Evolutionary conservation across 2,329 filamentous ascomycete species (phyloP).

Genomic region (Sporothrix variecibatus): DNA sequence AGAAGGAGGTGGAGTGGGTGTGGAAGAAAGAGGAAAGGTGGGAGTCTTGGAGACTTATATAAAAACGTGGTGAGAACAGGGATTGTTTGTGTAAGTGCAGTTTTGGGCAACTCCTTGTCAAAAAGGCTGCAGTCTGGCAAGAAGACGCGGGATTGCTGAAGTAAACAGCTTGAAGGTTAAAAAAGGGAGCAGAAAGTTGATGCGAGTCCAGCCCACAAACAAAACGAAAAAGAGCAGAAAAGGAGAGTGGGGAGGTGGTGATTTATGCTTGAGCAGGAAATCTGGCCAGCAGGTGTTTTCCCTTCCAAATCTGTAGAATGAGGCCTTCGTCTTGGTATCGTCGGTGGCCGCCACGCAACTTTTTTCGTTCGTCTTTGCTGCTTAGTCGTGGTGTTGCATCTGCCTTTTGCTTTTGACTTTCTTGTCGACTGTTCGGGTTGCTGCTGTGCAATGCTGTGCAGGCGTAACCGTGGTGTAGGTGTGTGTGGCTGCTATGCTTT

Average conservation of each 20-base stretch:
- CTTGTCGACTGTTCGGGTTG: not conserved
- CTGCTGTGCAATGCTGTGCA: conserved; percentile 19
- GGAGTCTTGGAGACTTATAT: conserved; percentile 15
- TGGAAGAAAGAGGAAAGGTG: conserved; percentile 7
- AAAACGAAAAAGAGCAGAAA: conserved; percentile 6
- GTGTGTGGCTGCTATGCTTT: not conserved
- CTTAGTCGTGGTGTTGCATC: conserved; percentile 23
- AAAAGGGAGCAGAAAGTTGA: conserved; percentile 23
- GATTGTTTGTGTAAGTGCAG: conserved; percentile 23
- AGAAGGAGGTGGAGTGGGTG: conserved; percentile 1
- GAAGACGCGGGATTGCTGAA: not conserved
- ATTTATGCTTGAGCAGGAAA: conserved; percentile 23
- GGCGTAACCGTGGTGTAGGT: not conserved
- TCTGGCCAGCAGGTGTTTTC: conserved; percentile 7
- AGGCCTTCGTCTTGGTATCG: conserved; percentile 20
- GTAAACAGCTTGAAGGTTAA: not conserved
- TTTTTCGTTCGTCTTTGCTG: not conserved
- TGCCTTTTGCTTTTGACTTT: not conserved
- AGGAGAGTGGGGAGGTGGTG: conserved; percentile 20
- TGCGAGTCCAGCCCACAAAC: conserved; percentile 31
- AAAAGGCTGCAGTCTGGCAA: not conserved
- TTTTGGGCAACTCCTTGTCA: not conserved
- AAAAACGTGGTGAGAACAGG: conserved; percentile 13
- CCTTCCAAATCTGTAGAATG: not conserved
- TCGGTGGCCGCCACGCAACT: conserved; percentile 6